phyloP scores from a whole-genome alignment of 305 asterid genomes.

The Salvia sclarea region DNA sequence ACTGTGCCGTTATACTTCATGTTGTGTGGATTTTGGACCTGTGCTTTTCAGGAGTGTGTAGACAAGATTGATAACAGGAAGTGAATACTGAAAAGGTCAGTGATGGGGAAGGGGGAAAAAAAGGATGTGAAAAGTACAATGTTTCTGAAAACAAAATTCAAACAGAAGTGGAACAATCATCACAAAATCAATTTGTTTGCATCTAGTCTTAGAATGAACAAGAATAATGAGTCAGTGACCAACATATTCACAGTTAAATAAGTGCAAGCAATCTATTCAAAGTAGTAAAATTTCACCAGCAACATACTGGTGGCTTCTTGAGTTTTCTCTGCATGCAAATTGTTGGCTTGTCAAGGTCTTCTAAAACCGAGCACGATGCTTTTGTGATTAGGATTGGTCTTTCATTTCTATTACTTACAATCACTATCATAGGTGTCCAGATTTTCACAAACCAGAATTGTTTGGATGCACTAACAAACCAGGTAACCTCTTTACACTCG shows the following conservation, averaged over 20 bases:
- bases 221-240: not conserved
- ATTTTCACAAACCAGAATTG: not conserved
- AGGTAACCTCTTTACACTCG: not conserved
- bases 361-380: too few species aligned
- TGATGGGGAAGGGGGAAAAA: not conserved
- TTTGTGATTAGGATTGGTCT: too few species aligned
- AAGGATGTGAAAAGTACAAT: too few species aligned
- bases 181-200: not conserved
- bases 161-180: not conserved
- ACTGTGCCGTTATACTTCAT: constrained; percentile 85
- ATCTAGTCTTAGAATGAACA: not conserved
- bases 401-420: too few species aligned
- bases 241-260: not conserved
- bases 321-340: too few species aligned
- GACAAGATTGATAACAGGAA: not conserved
- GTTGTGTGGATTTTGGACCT: constrained; percentile 96
- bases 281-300: not conserved
- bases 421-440: too few species aligned
- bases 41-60: constrained; percentile 22
- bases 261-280: not conserved
- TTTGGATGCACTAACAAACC: not conserved
- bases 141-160: not conserved
- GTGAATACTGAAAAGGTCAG: not conserved
- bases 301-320: not conserved
- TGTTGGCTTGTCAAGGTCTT: not conserved